Conservation (phyloP, 345 rosid species). For the Psidium friedrichsthalianum region DNA sequence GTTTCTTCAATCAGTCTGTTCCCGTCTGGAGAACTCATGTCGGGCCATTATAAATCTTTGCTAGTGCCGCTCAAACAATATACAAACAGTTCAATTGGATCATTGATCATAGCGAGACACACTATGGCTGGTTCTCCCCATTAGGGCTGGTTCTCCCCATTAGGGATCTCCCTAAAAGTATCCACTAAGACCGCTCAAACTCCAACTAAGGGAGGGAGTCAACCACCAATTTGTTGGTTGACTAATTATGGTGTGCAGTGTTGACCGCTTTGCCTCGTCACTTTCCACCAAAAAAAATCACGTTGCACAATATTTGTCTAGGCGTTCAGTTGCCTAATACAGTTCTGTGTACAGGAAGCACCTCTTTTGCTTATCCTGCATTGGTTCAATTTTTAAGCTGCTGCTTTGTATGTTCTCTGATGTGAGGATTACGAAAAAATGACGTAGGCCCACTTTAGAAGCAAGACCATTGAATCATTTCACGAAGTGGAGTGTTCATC, state of each 20-base stretch:
- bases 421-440: not conserved
- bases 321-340: not conserved
- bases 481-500: not conserved
- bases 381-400: not conserved
- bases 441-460: not conserved
- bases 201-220: not conserved
- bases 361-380: not conserved
- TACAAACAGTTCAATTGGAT: not conserved
- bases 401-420: not conserved
- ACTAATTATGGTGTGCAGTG: not conserved
- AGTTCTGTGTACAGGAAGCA: not conserved
- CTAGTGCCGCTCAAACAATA: not conserved
- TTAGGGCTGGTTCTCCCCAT: not conserved
- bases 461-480: not conserved
- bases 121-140: not conserved
- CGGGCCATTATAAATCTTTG: not conserved
- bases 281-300: not conserved
- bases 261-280: not conserved
- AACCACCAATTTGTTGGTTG: not conserved
- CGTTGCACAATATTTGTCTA: not conserved
- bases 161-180: not conserved
- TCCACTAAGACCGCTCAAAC: not conserved
- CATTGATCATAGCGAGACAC: not conserved
- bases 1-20: not conserved
- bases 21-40: not conserved